phyloP scores from a whole-genome alignment of 1,139 yeast genomes.

The Candida sp. region DNA sequence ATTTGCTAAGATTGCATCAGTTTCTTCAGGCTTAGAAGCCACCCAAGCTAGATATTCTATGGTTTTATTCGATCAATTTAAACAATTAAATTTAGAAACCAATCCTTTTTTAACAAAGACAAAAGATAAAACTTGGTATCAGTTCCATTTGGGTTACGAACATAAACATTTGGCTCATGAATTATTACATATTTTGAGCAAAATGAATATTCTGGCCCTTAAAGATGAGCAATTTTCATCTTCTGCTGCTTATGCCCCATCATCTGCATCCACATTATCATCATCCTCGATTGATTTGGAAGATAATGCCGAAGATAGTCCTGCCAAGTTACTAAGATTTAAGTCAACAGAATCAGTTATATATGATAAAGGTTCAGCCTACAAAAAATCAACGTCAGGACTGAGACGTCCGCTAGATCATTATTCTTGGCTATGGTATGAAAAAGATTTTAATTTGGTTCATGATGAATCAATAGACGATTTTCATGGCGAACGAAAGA shows the following conservation, averaged over 20 bases:
- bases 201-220: background rate
- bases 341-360: background rate
- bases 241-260: background rate
- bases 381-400: background rate
- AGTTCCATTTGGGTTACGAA: background rate
- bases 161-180: background rate
- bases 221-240: background rate
- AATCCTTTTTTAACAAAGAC: background rate
- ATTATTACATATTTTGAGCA: background rate
- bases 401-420: slow-evolving; percentile 4
- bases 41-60: slow-evolving; percentile 20
- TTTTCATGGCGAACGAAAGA: slow-evolving; percentile 10
- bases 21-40: slow-evolving; percentile 27
- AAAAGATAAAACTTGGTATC: slow-evolving; percentile 1
- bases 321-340: background rate
- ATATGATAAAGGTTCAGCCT: background rate
- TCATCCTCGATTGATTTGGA: background rate
- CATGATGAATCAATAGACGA: slow-evolving; percentile 23
- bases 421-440: slow-evolving; percentile 38
- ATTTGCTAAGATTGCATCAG: slow-evolving; percentile 18
- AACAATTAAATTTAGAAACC: background rate
- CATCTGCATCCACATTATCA: background rate
- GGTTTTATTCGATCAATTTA: slow-evolving; percentile 1
- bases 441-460: slow-evolving; percentile 27
- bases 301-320: background rate